Conservation (phyloP, 805 yeast species). For the Priceomyces fermenticarens region DNA sequence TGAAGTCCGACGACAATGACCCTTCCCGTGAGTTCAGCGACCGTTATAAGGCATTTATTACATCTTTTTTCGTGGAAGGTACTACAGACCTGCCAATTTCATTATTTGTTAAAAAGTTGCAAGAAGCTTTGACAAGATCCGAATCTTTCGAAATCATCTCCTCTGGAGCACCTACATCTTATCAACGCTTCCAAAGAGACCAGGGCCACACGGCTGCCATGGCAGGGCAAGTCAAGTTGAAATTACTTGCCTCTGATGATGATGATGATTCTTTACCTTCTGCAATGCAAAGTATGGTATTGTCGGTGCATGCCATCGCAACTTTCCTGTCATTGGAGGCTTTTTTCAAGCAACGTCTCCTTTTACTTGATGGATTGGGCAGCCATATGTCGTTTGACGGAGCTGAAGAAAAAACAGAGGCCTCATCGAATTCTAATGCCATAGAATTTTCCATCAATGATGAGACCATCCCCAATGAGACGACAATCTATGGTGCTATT, state of each 20-base stretch:
- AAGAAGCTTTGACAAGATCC: constrained; percentile 68
- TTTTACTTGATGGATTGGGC: constrained; percentile 24
- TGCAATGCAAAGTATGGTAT: constrained; percentile 28
- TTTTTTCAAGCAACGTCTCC: constrained; percentile 42
- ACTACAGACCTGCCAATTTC: constrained; percentile 31
- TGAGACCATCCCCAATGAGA: constrained; percentile 56
- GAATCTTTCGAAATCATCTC: constrained; percentile 69
- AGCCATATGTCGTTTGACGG: constrained; percentile 11
- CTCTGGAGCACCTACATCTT: constrained; percentile 31
- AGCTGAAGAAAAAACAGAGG: constrained; percentile 14
- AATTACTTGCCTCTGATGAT: constrained; percentile 30
- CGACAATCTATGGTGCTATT: constrained; percentile 76
- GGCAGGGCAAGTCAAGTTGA: constrained; percentile 68
- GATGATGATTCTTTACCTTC: constrained; percentile 16
- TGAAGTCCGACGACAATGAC: constrained; percentile 18
- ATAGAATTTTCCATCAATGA: constrained; percentile 60
- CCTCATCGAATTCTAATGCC: constrained; percentile 10
- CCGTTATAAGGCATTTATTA: constrained; percentile 44
- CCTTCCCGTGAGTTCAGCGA: constrained; percentile 24
- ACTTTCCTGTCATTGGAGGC: constrained; percentile 52
- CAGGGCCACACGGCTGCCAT: constrained; percentile 51
- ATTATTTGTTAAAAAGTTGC: constrained; percentile 55
- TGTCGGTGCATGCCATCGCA: constrained; percentile 59
- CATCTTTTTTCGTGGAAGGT: constrained; percentile 28
- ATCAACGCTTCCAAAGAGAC: constrained; percentile 10